Base-by-base conservation (phyloP, 2,329 filamentous ascomycete genomes). In the Fusarium secorum region DNA sequence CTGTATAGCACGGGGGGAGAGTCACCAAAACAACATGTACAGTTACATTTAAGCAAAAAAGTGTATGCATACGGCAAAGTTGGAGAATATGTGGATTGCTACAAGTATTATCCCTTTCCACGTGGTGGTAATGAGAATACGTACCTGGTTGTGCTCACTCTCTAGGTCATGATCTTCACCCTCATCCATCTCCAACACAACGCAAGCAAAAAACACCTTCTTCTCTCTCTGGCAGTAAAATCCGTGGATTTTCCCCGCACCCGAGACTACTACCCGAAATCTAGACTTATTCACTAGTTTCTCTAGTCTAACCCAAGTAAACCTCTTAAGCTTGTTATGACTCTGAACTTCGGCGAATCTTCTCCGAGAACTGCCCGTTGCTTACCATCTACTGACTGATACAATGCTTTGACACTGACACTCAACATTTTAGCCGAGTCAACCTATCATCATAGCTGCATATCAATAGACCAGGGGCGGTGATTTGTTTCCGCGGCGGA, bases 161-260 rank as follows among this genome's bases (percentile, higher is more conserved):
- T 30, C 35, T 28, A 28, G 54, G 49, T 35, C 60, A 60, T 67
- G 64, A 68, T 45, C 53, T 52, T 68, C 64, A 35, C 39, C 8
- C 15, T 54, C 64, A 68, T 45, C 49, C 65, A 65, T 65, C 65
- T 69, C 66, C 65, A 69, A 67, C 28, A 65, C 45, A 33, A 64
- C 49, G 4, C 33, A 4, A 11, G 22, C 15, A 42, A 22, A 22
- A 44, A 30, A 24, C n/a, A 24, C 17, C 5, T 28, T 24, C 22
- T 5, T 13, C 26, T 30, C 26, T 30, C 45, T 22, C n/a, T 32
- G 15, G 8, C 17, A 24, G 46, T 7, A 11, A 33, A 24, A 18
- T 17, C 39, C 52, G 33, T 30, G n/a, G 17, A 45, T 26, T 56
- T 69, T 68, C 66, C 60, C 66, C 66, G 66, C 66, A 69, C 58